Percentiles rank a stretch among this genome's conserved stretches.
Conservation (phyloP, 306 rosid genomes). For the Begonia masoniana region DNA sequence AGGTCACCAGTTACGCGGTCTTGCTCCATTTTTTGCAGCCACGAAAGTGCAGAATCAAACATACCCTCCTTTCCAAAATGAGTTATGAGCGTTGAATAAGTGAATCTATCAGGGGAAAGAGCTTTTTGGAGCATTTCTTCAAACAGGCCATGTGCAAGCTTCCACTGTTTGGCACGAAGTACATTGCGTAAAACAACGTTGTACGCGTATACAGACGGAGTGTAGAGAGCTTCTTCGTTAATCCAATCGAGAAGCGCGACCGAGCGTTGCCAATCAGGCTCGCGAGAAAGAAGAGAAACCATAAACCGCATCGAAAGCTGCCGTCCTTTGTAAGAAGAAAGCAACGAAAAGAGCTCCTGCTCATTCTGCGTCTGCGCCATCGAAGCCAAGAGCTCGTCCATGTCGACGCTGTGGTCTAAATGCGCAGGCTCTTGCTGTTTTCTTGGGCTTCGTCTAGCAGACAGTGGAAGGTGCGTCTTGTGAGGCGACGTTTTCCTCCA, state of each 20-base stretch:
- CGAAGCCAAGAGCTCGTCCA: conserved; percentile 54
- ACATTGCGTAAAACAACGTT: conserved; percentile 74
- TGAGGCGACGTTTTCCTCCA: conserved; percentile 37
- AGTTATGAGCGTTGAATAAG: conserved; percentile 83
- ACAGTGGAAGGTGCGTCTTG: conserved; percentile 13
- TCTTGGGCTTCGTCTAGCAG: conserved; percentile 17
- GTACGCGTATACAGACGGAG: conserved; percentile 72
- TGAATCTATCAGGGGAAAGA: conserved; percentile 74
- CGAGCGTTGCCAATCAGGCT: conserved; percentile 81
- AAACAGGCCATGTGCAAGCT: conserved; percentile 75
- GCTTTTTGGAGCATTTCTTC: conserved; percentile 88
- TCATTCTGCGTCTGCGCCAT: conserved; percentile 45
- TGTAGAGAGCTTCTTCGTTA: conserved; percentile 55
- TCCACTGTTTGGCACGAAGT: conserved; percentile 73
- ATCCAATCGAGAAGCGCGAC: conserved; percentile 86
- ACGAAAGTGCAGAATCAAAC: conserved; percentile 75
- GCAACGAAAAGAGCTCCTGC: conserved; percentile 40
- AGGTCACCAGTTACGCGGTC: conserved; percentile 77
- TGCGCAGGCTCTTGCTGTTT: conserved; percentile 16
- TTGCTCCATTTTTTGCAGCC: conserved; percentile 90
- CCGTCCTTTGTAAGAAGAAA: conserved; percentile 47
- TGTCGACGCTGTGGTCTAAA: conserved; percentile 65
- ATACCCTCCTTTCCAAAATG: conserved; percentile 64
- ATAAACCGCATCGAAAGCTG: conserved; percentile 72
- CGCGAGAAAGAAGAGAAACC: conserved; percentile 72